Base-by-base conservation (phyloP, 139 green algal species). In the Micractinium conductrix region DNA sequence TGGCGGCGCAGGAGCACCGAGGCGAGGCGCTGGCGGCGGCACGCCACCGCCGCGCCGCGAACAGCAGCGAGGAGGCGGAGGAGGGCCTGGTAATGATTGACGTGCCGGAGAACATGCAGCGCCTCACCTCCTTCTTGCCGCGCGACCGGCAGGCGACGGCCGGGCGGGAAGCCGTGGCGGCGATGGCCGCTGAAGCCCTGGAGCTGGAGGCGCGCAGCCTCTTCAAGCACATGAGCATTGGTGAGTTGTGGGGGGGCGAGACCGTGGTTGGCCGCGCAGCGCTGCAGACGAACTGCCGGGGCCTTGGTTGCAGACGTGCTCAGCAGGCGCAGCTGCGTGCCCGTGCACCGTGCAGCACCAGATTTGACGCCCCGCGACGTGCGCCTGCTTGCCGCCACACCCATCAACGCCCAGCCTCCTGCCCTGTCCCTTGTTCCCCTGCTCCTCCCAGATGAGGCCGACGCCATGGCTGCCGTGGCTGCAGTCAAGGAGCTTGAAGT, bases 161-260 rank as follows among this genome's bases (percentile, higher is more conserved):
- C 43, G 62, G 37, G 43, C 78, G 78, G 0, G 78, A 75, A 43
- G 33, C n/a, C n/a, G n/a, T 84, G 62, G 62, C 62, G 62, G 78
- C 74, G 16, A 50, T 63, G 33, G 74, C 62, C 43, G 62, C 62
- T 14, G 63, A 74, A 63, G 63, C 78, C 12, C 76, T 84, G 44
- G 67, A 84, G 67, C 14, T 44, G 81, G 74, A 78, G 62, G 37
- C 70, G 17, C 62, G 70, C 33, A n/a, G 35, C 33, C 81, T 86
- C 35, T 63, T 86, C 37, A 86, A 86, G 81, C 38, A 82, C 62
- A 86, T 86, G 81, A 79, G 62, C 74, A 86, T 86, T 22, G 81
- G 71, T 71, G 81, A 60, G 74, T 68, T 1, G 38, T 3, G 53
- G 38, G 55, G 9, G 0, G 3, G 53, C 7, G n/a, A n/a, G n/a